phyloP scores from a whole-genome alignment of 2,329 filamentous ascomycete genomes.

The Aspergillus fijiensis region DNA sequence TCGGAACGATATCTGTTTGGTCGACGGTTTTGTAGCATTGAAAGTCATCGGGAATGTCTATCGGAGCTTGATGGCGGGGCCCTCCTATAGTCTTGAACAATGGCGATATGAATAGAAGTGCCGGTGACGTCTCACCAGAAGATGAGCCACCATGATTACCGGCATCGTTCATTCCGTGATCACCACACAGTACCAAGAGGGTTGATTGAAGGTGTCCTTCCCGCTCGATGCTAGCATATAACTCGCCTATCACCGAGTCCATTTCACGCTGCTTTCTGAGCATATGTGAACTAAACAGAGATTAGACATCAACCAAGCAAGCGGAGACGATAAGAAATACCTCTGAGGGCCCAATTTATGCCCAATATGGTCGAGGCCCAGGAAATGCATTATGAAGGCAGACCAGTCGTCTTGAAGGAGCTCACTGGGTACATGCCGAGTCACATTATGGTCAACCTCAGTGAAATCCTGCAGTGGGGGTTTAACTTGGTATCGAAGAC shows the following conservation, averaged over 20 bases:
- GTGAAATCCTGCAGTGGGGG: slow-evolving; percentile 73
- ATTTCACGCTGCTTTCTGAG: slow-evolving; percentile 89
- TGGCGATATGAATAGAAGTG: slow-evolving; percentile 85
- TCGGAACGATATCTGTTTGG: slow-evolving; percentile 91
- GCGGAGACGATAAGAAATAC: slow-evolving; percentile 42
- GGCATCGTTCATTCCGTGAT: slow-evolving; percentile 99
- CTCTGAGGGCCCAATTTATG: slow-evolving; percentile 90
- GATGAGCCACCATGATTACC: slow-evolving; percentile 96
- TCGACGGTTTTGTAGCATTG: slow-evolving; percentile 83
- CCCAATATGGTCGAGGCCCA: slow-evolving; percentile 94
- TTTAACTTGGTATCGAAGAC: slow-evolving; percentile 12
- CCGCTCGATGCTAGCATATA: slow-evolving; percentile 73
- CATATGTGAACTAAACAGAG: slow-evolving; percentile 66
- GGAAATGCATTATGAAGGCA: slow-evolving; percentile 89
- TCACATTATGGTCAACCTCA: slow-evolving; percentile 97
- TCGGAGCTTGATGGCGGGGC: slow-evolving; percentile 50
- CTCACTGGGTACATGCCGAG: slow-evolving; percentile 78
- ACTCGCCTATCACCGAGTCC: slow-evolving; percentile 74
- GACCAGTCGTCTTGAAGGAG: slow-evolving; percentile 80
- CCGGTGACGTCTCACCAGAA: slow-evolving; percentile 88
- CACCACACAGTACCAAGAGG: slow-evolving; percentile 81
- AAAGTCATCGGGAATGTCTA: slow-evolving; percentile 66
- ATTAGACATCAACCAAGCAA: not conserved
- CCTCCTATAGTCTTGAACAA: slow-evolving; percentile 64
- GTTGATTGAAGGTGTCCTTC: slow-evolving; percentile 72